Base-by-base conservation (phyloP, 1,139 yeast species). In the Taiozyma sp. region DNA sequence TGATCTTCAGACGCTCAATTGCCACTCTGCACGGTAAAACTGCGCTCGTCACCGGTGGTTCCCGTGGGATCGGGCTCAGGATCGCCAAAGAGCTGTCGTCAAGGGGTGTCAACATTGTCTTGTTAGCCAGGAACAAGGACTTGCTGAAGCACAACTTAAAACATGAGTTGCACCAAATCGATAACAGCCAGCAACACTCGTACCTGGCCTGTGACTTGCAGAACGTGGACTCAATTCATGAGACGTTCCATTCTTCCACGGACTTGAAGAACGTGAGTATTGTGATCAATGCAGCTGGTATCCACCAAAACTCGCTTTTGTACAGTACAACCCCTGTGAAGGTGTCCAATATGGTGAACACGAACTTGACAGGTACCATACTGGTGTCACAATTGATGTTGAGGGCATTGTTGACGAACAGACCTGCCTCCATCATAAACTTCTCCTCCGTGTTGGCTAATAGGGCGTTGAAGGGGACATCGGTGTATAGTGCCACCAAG, bases 21-120 rank as follows among this genome's bases (percentile, higher is more conserved):
- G 16, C 43, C 9, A 49, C 53, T 2, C 51, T 56, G 1, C 42
- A 57, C 0, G 68, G 69, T 1, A 65, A 62, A 48, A 74, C 71
- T 38, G 91, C 89, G 0, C 58, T 86, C 5, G 70, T 92, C 1
- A 91, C 97, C 0, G 99, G 99, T 0, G 97, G 90, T 0, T 87
- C 97, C 0, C 72, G 81, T 57, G 98, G 98, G 0, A 74, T 92
- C 30, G 99, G 99, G 0, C 70, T 75, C 7, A 82, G 83, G 0
- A 78, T 92, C 19, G 84, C 93, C 0, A 62, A 68, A 42, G 68
- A 65, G 48, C 70, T 92, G 36, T 84, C 96, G 0, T 48, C 59
- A 0, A 65, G 76, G 44, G 97, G 97, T 1, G 79, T 85, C 27
- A 75, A 78, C 19, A 74, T 88, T 13, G 74, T 87, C 0, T 66